These are phyloP conservation scores for Thermothelomyces thermophilus DNA, from an alignment of 2,329 filamentous ascomycete genomes.

Conservation along the genomic window DNA sequence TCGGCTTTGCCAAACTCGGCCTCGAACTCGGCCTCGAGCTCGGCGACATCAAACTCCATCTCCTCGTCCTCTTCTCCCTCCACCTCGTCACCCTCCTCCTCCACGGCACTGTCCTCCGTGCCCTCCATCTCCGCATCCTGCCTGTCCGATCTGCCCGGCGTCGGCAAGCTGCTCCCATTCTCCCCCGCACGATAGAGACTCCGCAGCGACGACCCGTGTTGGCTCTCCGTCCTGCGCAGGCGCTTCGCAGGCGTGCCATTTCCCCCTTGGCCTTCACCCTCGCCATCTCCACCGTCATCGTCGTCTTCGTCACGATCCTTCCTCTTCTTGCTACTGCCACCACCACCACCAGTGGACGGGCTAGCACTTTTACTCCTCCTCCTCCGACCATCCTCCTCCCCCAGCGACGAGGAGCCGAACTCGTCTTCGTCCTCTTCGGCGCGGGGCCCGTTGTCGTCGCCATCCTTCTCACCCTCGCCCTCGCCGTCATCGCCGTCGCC, in stretches of 20 bases:
- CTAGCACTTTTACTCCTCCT: conserved; percentile 7
- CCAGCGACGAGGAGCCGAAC: conserved; percentile 1
- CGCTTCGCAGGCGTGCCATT: conserved; percentile 44
- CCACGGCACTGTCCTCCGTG: conserved; percentile 5
- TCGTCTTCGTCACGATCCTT: conserved; percentile 11
- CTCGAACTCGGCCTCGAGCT: conserved; percentile 57
- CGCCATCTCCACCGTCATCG: conserved; percentile 11
- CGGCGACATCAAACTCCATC: conserved; percentile 39
- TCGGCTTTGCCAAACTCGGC: conserved; percentile 37
- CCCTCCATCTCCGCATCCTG: conserved; percentile 30
- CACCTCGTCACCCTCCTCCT: conserved; percentile 36
- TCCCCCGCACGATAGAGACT: conserved; percentile 27
- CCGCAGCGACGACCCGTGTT: conserved; percentile 41
- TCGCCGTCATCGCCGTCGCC: conserved; percentile 26
- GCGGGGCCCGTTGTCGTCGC: conserved; percentile 9
- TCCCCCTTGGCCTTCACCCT: conserved; percentile 19
- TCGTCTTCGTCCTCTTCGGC: conserved; percentile 11
- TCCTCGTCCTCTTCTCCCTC: conserved; percentile 13
- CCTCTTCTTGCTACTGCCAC: conserved; percentile 9
- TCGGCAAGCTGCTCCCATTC: conserved; percentile 34
- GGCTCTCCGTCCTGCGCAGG: conserved; percentile 41
- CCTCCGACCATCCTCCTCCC: no score
- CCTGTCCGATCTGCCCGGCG: conserved; percentile 38
- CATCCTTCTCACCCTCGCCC: conserved; percentile 29
- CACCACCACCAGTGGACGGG: neutral